These are phyloP conservation scores for Termitomyces sp. DNA, from an alignment of 768 basidiomycete genomes.

Conservation along the genomic window DNA sequence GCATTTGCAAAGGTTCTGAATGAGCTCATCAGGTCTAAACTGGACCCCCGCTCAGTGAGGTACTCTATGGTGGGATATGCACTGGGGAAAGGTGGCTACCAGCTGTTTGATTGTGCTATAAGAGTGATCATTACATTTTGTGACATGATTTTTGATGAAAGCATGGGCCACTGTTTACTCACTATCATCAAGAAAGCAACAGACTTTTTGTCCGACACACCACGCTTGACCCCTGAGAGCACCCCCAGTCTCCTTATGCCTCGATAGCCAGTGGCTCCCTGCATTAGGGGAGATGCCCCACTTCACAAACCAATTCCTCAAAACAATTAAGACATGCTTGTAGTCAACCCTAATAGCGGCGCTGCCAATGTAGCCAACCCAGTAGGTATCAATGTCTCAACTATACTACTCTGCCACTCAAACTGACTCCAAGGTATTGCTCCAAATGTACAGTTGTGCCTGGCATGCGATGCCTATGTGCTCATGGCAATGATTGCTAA, in stretches of 20 bases:
- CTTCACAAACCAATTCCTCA: not conserved
- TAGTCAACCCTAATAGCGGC: not conserved
- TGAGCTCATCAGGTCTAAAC: not conserved
- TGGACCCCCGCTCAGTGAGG: not conserved
- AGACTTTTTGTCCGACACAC: not conserved
- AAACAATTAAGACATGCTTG: not conserved
- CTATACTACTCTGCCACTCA: not conserved
- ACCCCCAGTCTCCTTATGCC: not conserved
- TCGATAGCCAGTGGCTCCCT: too few relatives aligned
- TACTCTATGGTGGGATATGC: not conserved
- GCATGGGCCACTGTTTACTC: not conserved
- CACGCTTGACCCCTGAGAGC: not conserved
- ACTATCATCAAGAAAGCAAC: not conserved
- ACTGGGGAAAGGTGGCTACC: not conserved
- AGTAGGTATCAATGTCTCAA: not conserved
- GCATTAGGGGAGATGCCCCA: not conserved
- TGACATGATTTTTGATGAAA: not conserved
- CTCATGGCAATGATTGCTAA: not conserved
- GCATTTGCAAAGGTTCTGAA: not conserved
- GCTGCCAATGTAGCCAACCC: not conserved
- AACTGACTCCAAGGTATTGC: not conserved
- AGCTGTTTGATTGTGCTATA: not conserved
- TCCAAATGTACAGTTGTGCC: not conserved
- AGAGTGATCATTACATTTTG: not conserved
- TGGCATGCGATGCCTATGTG: not conserved